Base-by-base conservation (phyloP, 2,329 filamentous ascomycete genomes). In the Xenoacremonium recifei region DNA sequence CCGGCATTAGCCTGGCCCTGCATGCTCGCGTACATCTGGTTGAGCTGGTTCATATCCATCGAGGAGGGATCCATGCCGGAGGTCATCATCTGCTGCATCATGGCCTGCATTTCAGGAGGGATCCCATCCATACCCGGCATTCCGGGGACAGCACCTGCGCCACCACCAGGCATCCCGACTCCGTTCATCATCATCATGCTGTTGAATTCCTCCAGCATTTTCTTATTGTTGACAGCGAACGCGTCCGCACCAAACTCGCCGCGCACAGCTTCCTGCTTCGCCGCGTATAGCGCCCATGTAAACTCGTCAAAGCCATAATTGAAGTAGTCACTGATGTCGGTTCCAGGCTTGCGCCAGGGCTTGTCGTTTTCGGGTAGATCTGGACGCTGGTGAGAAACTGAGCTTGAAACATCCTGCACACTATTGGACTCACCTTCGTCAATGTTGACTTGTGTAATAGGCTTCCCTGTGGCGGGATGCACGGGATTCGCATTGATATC, bases 271-370 rank as follows among this genome's bases (percentile, higher is more conserved):
- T 93, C 84, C 64, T 97, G 93, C 60, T 95, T 95, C 45, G 89
- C 75, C 21, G 91, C 90, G 64, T 99, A 99, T 40, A 91, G 80
- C 5, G 91, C 87, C 93, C 93, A 99, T 1, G 91, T 96, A 67
- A 96, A 97, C 67, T 97, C 92, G 68, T 97, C 92, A 61, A 97
- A 97, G 44, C 92, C 92, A 67, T 97, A 97, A 72, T 97, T 97
- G 79, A 97, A 97, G 70, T 95, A 97, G 64, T 99, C 93, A 45
- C 87, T 93, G 40, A 96, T 82, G 59, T 99, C 93, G 10, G 92
- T 91, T 35, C 93, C 93, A 0, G 93, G 93, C 51, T 91, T 85
- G 33, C 93, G 84, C 93, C 93, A 99, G 15, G 92, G 91, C 65
- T 96, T 97, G 49, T 91, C 87, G 57, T 90, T 89, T 6, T 88